Evolutionary conservation across 257 asterid genomes (phyloP).

Genomic region (Solanum ossicruentum): DNA sequence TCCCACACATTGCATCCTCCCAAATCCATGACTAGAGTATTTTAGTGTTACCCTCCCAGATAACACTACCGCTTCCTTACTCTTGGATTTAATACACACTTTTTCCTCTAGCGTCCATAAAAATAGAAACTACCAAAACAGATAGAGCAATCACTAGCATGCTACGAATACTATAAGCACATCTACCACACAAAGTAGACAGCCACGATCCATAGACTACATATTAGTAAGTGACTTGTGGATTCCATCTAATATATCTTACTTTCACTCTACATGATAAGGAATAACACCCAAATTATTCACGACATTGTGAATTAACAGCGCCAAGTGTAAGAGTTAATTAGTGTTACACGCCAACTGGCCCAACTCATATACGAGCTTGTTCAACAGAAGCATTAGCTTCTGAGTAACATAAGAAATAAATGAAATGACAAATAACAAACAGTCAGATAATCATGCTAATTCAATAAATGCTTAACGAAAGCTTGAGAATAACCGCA

Average conservation of each 20-base stretch:
- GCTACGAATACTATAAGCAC: neutral
- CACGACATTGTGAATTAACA: neutral
- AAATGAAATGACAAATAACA: neutral
- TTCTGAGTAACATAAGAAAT: neutral
- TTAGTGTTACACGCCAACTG: neutral
- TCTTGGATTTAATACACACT: neutral
- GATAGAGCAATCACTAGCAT: neutral
- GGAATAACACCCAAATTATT: neutral
- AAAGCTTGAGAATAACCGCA: neutral
- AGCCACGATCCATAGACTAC: neutral
- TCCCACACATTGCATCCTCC: neutral
- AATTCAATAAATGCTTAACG: neutral
- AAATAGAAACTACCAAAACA: neutral
- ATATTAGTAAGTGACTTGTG: neutral
- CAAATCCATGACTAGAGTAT: neutral
- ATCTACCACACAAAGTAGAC: neutral
- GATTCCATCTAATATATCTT: neutral
- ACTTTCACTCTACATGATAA: neutral
- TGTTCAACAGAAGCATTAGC: neutral
- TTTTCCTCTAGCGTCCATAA: neutral
- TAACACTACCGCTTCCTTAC: neutral
- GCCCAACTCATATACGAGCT: neutral
- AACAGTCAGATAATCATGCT: neutral
- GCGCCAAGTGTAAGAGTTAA: neutral
- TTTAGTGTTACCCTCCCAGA: neutral